These are phyloP conservation scores for Fragosphaeria purpurea DNA, from an alignment of 2,329 filamentous ascomycete genomes.

Conservation along the genomic window DNA sequence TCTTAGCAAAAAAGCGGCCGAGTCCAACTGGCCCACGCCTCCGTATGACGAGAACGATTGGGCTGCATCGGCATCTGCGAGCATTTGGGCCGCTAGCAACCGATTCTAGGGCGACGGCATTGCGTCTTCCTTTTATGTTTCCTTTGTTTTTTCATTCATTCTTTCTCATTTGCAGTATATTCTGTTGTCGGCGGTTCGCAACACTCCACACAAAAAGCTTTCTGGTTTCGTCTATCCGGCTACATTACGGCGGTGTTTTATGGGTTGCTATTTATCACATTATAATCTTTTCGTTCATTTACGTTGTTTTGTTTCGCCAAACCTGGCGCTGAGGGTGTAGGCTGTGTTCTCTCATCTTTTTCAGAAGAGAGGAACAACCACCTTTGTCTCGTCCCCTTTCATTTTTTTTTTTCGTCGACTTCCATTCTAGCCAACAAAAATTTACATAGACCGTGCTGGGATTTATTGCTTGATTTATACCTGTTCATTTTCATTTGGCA, in stretches of 20 bases:
- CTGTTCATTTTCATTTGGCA: background rate
- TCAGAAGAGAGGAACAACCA: too few species aligned
- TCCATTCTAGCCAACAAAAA: too few species aligned
- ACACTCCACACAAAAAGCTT: conserved; percentile 7
- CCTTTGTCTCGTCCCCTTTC: background rate
- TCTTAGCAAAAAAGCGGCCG: conserved; percentile 47
- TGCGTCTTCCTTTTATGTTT: background rate
- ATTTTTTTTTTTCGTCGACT: background rate
- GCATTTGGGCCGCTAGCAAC: conserved; percentile 65
- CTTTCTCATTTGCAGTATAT: background rate
- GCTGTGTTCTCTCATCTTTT: too few species aligned
- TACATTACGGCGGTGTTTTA: conserved; percentile 4
- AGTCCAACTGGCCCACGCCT: conserved; percentile 83
- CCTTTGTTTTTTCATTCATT: conserved; percentile 2
- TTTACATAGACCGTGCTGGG: too few species aligned
- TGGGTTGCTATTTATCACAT: background rate
- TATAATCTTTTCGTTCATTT: background rate
- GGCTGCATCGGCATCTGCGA: conserved; percentile 72
- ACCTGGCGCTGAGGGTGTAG: too few species aligned
- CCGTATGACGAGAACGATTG: conserved; percentile 92
- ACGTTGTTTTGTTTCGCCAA: background rate
- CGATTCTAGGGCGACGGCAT: conserved; percentile 35
- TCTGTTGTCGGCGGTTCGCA: conserved; percentile 1
- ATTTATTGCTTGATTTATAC: background rate
- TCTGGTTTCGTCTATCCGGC: background rate